These are phyloP conservation scores for Podospora sp. DNA, from an alignment of 495 filamentous ascomycete species.

Conservation along the genomic window DNA sequence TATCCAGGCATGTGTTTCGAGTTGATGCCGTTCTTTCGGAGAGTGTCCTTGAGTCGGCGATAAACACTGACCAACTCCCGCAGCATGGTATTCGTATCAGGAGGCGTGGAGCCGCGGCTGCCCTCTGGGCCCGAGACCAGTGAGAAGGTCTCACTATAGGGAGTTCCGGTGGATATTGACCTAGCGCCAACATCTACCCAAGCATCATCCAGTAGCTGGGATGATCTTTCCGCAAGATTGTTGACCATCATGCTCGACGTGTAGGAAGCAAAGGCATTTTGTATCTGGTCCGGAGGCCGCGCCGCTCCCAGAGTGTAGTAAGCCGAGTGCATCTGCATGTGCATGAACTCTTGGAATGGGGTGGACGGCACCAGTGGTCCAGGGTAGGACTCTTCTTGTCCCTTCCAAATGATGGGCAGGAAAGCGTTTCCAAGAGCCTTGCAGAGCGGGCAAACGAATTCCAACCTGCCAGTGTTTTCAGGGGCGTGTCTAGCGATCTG, in stretches of 20 bases:
- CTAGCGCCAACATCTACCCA: constrained; percentile 36
- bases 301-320: constrained; percentile 43
- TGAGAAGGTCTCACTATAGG: constrained; percentile 37
- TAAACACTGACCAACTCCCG: constrained; percentile 82
- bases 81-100: constrained; percentile 49
- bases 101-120: constrained; percentile 24
- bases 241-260: constrained; percentile 63
- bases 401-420: constrained; percentile 93
- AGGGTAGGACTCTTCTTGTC: constrained; percentile 79
- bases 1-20: constrained; percentile 42
- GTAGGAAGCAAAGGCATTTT: constrained; percentile 67
- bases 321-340: constrained; percentile 42
- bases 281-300: constrained; percentile 46
- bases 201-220: constrained; percentile 38
- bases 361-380: constrained; percentile 60
- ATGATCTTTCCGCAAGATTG: constrained; percentile 51
- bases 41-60: constrained; percentile 74
- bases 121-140: constrained; percentile 28
- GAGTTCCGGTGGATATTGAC: constrained; percentile 34
- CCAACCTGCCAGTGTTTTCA: constrained; percentile 71
- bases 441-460: constrained; percentile 97
- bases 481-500: constrained; percentile 94
- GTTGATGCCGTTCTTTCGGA: constrained; percentile 68
- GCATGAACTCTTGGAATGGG: constrained; percentile 68
- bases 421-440: constrained; percentile 97